Base-by-base conservation (phyloP, 2,329 filamentous ascomycete species). In the Ophiostoma sp. region DNA sequence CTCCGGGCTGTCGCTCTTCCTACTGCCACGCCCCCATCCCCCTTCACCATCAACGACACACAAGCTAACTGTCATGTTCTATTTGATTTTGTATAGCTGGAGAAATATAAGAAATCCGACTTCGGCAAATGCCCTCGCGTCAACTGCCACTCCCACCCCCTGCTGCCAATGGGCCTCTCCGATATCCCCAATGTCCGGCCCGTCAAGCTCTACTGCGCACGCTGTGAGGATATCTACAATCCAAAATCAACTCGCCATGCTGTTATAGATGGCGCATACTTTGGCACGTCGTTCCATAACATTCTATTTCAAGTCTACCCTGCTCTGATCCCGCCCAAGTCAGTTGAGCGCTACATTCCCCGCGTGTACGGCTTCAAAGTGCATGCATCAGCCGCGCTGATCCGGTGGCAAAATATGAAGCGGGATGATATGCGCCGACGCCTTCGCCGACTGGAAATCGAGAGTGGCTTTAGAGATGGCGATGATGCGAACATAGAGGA, bases 301-400 rank as follows among this genome's bases (percentile, higher is more conserved):
- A 97, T 99, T 79, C 87, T 99, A 71, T 98, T 99, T 83, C 95
- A 99, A 79, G 95, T 99, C 68, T 98, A 98, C 77, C 94, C 95
- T 5, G 88, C 91, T 38, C 84, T 99, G 74, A 87, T 96, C 66
- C 95, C 95, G 3, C 83, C 87, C 73, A 99, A 98, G 84, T 92
- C 87, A 74, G 83, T 88, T 71, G 88, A 92, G 72, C 87, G 95
- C 73, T 97, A 98, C 79, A 86, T 94, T 68, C 95, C 95, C 38
- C 71, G 91, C 69, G 90, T 96, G 70, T 99, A 95, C 78, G 95
- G 95, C 45, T 99, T 99, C 84, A 92, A 92, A 76, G 93, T 99
- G 5, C 95, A 99, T 79, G 91, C 93, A 4, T 86, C 90, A 16
- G 94, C 95, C 0, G 89, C 94, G 3, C 82, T 99, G 73, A 88